Percentiles rank a stretch among this genome's conserved stretches.
Evolutionary conservation across 2,329 filamentous ascomycete genomes (phyloP).

Genomic region (Talaromyces verruculosus): DNA sequence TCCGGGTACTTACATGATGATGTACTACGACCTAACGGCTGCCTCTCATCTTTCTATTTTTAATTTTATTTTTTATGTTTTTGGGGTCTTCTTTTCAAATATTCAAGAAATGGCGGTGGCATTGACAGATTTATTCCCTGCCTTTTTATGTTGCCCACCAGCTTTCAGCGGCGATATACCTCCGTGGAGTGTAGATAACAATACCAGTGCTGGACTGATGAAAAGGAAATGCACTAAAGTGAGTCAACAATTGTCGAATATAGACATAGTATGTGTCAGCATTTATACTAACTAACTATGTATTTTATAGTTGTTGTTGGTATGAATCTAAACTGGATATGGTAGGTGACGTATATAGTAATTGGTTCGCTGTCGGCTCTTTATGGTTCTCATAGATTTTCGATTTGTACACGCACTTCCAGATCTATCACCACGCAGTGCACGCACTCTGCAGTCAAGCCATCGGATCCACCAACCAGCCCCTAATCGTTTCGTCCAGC

Average conservation of each 20-base stretch:
- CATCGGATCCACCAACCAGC: too few relatives aligned
- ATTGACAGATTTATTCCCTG: background rate
- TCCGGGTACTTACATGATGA: background rate
- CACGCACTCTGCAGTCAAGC: too few relatives aligned
- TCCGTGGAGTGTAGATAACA: background rate
- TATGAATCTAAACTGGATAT: background rate
- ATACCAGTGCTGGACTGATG: background rate
- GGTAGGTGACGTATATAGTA: background rate
- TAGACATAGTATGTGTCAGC: background rate
- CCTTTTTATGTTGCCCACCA: background rate
- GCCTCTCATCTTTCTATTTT: background rate
- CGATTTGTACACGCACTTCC: too few relatives aligned
- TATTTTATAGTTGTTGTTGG: background rate
- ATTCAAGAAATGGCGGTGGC: background rate
- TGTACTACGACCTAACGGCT: background rate
- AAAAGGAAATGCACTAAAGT: background rate
- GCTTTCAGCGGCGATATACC: background rate
- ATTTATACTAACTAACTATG: background rate
- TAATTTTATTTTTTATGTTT: background rate
- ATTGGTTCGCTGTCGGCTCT: background rate
- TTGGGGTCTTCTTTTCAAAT: background rate
- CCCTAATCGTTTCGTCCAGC: too few relatives aligned
- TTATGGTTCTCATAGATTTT: background rate
- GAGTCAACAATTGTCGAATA: background rate
- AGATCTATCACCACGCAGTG: too few relatives aligned